Conservation (phyloP, 805 yeast species). For the Lachancea lanzarotensis region DNA sequence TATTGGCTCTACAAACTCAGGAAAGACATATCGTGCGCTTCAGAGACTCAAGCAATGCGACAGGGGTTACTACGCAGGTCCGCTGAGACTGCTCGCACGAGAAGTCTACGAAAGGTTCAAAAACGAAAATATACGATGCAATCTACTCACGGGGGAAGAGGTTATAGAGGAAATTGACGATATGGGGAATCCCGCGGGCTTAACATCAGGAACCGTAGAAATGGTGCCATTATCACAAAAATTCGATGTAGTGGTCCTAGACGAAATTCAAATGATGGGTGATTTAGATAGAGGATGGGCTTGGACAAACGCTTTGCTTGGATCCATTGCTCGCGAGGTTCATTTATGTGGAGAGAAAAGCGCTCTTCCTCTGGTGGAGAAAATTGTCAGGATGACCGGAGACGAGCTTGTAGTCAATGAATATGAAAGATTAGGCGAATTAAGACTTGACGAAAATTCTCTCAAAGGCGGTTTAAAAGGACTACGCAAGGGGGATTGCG, state of each 20-base stretch:
- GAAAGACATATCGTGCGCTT: slow-evolving; percentile 84
- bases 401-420: slow-evolving; percentile 67
- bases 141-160: slow-evolving; percentile 94
- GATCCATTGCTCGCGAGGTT: slow-evolving; percentile 76
- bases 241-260: slow-evolving; percentile 85
- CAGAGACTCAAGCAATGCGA: slow-evolving; percentile 56
- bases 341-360: slow-evolving; percentile 94
- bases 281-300: slow-evolving; percentile 81
- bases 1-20: slow-evolving; percentile 96
- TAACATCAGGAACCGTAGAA: slow-evolving; percentile 87
- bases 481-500: slow-evolving; percentile 67
- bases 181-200: slow-evolving; percentile 63
- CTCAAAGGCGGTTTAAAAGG: slow-evolving; percentile 30
- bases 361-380: slow-evolving; percentile 59
- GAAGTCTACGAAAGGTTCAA: slow-evolving; percentile 84
- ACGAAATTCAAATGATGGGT: slow-evolving; percentile 93
- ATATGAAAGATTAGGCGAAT: slow-evolving; percentile 70
- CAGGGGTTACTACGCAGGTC: slow-evolving; percentile 91
- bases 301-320: slow-evolving; percentile 88
- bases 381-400: slow-evolving; percentile 62
- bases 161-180: slow-evolving; percentile 63
- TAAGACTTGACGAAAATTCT: slow-evolving; percentile 46
- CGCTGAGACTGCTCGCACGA: slow-evolving; percentile 80
- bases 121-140: slow-evolving; percentile 60
- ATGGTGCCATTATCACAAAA: slow-evolving; percentile 68